Conservation (phyloP, 306 rosid species). For the Prunus davidiana region DNA sequence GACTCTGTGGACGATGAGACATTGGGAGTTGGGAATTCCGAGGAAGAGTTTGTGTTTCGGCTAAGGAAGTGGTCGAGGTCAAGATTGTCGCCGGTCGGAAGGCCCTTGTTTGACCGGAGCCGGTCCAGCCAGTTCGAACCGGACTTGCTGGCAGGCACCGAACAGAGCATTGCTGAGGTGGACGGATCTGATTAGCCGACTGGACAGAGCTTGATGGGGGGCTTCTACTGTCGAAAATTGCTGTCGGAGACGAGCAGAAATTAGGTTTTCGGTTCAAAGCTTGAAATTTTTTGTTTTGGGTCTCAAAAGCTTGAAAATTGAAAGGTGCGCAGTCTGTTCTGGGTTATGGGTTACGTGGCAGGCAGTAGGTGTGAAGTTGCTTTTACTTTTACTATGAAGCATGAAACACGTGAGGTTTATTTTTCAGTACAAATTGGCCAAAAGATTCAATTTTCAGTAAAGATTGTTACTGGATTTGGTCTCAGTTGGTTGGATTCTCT, state of each 20-base stretch:
- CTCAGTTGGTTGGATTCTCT: too few relatives aligned
- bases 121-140: constrained; percentile 84
- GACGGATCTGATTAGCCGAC: not conserved
- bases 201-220: not conserved
- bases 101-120: constrained; percentile 79
- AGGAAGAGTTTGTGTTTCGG: constrained; percentile 25
- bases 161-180: constrained; percentile 59
- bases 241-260: constrained; percentile 3
- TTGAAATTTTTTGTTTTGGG: not conserved
- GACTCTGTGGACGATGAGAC: constrained; percentile 13
- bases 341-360: not conserved
- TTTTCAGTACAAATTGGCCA: too few relatives aligned
- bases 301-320: not conserved
- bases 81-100: constrained; percentile 54
- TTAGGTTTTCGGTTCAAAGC: not conserved
- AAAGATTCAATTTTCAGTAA: too few relatives aligned
- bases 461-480: too few relatives aligned
- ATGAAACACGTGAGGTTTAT: not conserved
- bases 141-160: constrained; percentile 55
- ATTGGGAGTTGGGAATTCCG: not conserved
- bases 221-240: constrained; percentile 2
- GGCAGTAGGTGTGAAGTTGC: not conserved
- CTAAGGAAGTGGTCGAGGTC: constrained; percentile 67
- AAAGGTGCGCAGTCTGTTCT: not conserved
- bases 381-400: not conserved